phyloP scores from a whole-genome alignment of 1,284 basidiomycete genomes.

The Porogramme epimiltina region DNA sequence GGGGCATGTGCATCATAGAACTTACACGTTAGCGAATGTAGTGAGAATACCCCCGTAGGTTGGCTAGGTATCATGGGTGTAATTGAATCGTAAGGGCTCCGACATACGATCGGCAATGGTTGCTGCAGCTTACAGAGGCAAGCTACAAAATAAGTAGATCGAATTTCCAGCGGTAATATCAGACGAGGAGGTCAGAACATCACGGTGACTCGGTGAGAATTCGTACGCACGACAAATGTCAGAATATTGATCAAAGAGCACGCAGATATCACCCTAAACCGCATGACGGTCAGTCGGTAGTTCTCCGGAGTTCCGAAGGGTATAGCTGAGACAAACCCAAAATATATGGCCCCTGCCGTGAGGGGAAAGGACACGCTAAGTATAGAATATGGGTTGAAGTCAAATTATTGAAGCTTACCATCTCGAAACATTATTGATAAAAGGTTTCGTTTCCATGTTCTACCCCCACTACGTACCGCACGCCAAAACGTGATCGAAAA shows the following conservation, averaged over 20 bases:
- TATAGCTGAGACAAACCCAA: background rate
- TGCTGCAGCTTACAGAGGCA: too few relatives aligned
- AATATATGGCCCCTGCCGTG: slow-evolving; percentile 8
- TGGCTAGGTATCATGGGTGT: background rate
- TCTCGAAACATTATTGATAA: slow-evolving; percentile 6
- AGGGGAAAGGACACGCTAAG: too few relatives aligned
- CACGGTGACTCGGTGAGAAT: too few relatives aligned
- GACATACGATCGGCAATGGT: too few relatives aligned
- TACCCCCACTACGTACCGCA: background rate
- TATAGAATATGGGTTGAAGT: too few relatives aligned
- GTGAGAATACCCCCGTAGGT: background rate
- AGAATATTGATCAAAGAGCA: slow-evolving; percentile 5
- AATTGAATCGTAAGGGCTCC: background rate
- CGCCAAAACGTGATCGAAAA: background rate
- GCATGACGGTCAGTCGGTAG: background rate
- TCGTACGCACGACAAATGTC: slow-evolving; percentile 1
- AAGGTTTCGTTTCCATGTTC: background rate
- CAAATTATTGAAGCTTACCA: background rate
- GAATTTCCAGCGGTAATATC: too few relatives aligned
- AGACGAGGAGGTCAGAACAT: too few relatives aligned
- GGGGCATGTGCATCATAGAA: too few relatives aligned
- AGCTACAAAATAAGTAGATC: too few relatives aligned
- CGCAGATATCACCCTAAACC: background rate
- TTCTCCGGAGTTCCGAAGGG: too few relatives aligned
- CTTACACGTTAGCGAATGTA: slow-evolving; percentile 2